These are phyloP conservation scores for Suillus subaureus DNA, from an alignment of 768 basidiomycete species.

Conservation along the genomic window DNA sequence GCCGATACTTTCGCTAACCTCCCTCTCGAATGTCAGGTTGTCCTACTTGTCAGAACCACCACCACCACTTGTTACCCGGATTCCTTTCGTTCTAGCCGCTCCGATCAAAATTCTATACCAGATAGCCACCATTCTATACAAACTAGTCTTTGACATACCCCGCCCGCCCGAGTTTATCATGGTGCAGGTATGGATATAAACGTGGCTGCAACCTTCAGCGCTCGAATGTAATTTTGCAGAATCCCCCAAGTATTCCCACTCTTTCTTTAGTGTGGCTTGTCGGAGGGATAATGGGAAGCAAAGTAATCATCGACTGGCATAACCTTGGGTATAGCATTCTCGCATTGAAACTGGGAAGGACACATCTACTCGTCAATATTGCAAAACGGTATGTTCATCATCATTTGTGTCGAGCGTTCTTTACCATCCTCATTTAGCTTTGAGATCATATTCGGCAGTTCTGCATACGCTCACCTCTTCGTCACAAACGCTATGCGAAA, in stretches of 20 bases:
- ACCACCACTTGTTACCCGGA: constrained; percentile 48
- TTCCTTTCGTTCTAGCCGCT: constrained; percentile 74
- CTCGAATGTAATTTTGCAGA: constrained; percentile 48
- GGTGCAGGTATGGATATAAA: constrained; percentile 69
- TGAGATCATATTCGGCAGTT: constrained; percentile 76
- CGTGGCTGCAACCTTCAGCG: not conserved
- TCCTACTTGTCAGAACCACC: constrained; percentile 72
- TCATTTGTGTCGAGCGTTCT: not conserved
- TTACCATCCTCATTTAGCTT: constrained; percentile 54
- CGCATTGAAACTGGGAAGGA: constrained; percentile 72
- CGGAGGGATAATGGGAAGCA: constrained; percentile 66
- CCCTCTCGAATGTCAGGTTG: constrained; percentile 63
- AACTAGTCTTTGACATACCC: constrained; percentile 60
- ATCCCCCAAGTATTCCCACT: constrained; percentile 95
- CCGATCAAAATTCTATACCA: constrained; percentile 83
- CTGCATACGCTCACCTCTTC: constrained; percentile 88
- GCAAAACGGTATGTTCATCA: constrained; percentile 65
- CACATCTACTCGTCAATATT: constrained; percentile 70
- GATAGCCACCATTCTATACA: constrained; percentile 58
- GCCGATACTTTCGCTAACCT: constrained; percentile 72
- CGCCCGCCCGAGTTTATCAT: constrained; percentile 83
- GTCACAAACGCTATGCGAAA: constrained; percentile 89
- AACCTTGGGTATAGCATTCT: constrained; percentile 96
- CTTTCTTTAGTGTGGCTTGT: constrained; percentile 83
- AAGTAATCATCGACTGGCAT: constrained; percentile 98